phyloP scores from a whole-genome alignment of 1,284 basidiomycete genomes.

The Cryptococcus depauperatus region DNA sequence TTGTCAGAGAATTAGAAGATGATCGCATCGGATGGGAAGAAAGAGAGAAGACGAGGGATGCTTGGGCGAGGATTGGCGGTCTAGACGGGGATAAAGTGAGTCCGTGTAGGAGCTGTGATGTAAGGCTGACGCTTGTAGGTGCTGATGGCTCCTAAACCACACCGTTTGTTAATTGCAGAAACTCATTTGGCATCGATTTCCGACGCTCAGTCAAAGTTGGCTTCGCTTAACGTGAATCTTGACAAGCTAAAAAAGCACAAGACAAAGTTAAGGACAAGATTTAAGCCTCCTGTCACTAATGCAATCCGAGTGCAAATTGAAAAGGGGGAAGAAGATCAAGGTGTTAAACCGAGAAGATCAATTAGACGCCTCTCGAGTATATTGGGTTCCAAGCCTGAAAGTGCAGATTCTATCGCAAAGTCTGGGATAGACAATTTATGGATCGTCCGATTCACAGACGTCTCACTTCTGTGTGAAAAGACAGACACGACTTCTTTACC shows the following conservation, averaged over 20 bases:
- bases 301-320: too few species aligned
- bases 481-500: conserved; percentile 83
- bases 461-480: conserved; percentile 82
- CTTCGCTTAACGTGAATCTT: too few species aligned
- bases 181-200: too few species aligned
- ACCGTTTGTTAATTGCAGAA: conserved; percentile 79
- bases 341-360: too few species aligned
- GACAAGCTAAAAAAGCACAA: too few species aligned
- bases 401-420: too few species aligned
- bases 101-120: neutral
- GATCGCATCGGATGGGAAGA: conserved; percentile 95
- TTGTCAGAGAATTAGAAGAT: conserved; percentile 92
- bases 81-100: conserved; percentile 69
- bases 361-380: too few species aligned
- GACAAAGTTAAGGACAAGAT: too few species aligned
- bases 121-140: conserved; percentile 26
- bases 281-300: too few species aligned
- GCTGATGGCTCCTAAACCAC: conserved; percentile 79
- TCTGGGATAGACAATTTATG: conserved; percentile 82
- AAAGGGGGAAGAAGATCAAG: too few species aligned
- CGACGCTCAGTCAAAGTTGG: too few species aligned
- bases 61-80: conserved; percentile 90
- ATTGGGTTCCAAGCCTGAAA: too few species aligned
- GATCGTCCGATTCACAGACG: conserved; percentile 89
- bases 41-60: conserved; percentile 85